Percentiles rank a stretch among this genome's conserved stretches.
Evolutionary conservation across 2,329 filamentous ascomycete species (phyloP).

Genomic region (Fusarium luffae): DNA sequence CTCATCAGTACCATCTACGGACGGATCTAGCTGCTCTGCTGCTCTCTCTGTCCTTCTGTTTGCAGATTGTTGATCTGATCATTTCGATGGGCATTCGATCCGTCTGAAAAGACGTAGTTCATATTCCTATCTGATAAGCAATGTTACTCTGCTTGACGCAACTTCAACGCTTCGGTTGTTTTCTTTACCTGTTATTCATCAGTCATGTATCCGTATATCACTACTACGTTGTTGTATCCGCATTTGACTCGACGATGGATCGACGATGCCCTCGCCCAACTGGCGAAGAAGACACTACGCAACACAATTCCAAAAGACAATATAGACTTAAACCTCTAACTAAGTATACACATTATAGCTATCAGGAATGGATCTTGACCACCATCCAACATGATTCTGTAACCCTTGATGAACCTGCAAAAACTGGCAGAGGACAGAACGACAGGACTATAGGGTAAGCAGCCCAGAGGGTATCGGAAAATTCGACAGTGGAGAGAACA

Average conservation of each 20-base stretch:
- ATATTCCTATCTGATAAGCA: not conserved
- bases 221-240: not conserved
- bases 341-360: not conserved
- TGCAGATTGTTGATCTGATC: not conserved
- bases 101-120: not conserved
- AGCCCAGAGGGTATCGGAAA: not conserved
- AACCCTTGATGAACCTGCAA: not conserved
- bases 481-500: not conserved
- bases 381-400: not conserved
- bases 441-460: not conserved
- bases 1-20: not conserved
- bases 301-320: not conserved
- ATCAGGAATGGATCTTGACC: not conserved
- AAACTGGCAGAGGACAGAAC: not conserved
- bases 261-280: not conserved
- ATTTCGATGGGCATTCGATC: not conserved
- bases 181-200: not conserved
- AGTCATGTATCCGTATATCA: not conserved
- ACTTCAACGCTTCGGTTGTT: not conserved
- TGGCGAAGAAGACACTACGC: not conserved
- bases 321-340: not conserved
- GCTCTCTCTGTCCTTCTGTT: not conserved
- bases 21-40: not conserved
- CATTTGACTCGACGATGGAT: not conserved
- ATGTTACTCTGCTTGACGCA: not conserved